These are phyloP conservation scores for Nephelium lappaceum DNA, from an alignment of 345 rosid genomes.

Conservation along the genomic window DNA sequence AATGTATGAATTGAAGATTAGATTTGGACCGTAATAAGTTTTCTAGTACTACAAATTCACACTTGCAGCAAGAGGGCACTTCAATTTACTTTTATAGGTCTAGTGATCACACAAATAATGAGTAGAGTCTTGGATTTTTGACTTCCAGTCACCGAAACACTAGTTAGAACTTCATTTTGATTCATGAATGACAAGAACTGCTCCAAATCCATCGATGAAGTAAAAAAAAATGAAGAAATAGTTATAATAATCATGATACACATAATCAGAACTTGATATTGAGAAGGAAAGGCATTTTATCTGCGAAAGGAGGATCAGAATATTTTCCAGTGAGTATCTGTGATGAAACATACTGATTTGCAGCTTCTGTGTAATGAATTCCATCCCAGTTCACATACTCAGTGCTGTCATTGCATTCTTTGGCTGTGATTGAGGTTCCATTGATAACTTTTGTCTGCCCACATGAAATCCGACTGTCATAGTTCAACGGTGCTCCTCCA, in stretches of 20 bases:
- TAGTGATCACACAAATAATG: not conserved
- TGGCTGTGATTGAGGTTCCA: conserved; percentile 60
- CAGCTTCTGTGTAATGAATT: conserved; percentile 91
- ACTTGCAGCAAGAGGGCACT: not conserved
- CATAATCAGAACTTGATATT: conserved; percentile 58
- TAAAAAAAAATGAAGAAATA: conserved; percentile 14
- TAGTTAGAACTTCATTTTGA: conserved; percentile 16
- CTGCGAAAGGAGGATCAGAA: conserved; percentile 84
- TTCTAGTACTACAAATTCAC: too few relatives aligned
- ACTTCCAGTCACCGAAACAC: conserved; percentile 19
- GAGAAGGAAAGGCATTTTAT: conserved; percentile 84
- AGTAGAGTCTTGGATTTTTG: not conserved
- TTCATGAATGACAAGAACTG: conserved; percentile 6
- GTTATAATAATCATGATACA: conserved; percentile 16
- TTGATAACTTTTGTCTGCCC: conserved; percentile 85
- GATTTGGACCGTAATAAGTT: too few relatives aligned
- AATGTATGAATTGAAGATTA: too few relatives aligned
- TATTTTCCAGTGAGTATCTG: conserved; percentile 83
- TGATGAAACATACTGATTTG: conserved; percentile 69
- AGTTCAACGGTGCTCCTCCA: conserved; percentile 85
- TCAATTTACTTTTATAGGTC: conserved; percentile 1
- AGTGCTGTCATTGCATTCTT: conserved; percentile 75
- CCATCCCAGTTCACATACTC: conserved; percentile 96
- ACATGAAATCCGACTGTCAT: conserved; percentile 64
- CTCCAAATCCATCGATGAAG: conserved; percentile 2